Evolutionary conservation across 768 basidiomycete genomes (phyloP).

Genomic region (Leccinum ochraceum): DNA sequence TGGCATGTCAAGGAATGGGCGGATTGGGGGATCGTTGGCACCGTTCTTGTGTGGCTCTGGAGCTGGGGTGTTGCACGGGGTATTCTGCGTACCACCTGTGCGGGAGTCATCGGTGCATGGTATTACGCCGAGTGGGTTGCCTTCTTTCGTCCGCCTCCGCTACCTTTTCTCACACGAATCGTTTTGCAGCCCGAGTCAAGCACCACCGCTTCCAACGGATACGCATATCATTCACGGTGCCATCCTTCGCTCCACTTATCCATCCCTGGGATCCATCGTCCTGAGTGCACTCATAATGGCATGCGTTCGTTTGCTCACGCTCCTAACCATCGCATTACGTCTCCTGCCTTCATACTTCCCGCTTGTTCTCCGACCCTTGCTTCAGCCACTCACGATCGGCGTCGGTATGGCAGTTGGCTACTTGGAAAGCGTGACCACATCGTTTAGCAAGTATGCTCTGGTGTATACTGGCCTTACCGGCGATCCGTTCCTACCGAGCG

Average conservation of each 20-base stretch:
- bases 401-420: slow-evolving; percentile 42
- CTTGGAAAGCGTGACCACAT: slow-evolving; percentile 47
- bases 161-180: slow-evolving; percentile 7
- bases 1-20: slow-evolving; percentile 65
- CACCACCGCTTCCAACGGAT: slow-evolving; percentile 48
- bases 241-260: slow-evolving; percentile 74
- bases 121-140: slow-evolving; percentile 69
- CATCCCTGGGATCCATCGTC: slow-evolving; percentile 79
- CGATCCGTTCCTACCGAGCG: slow-evolving; percentile 62
- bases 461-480: slow-evolving; percentile 79
- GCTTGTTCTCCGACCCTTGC: slow-evolving; percentile 41
- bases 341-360: slow-evolving; percentile 55
- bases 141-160: not conserved
- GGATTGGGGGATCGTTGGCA: slow-evolving; percentile 69
- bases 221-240: slow-evolving; percentile 79
- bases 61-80: slow-evolving; percentile 80
- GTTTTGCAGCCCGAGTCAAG: slow-evolving; percentile 23
- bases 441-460: slow-evolving; percentile 64
- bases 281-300: slow-evolving; percentile 79
- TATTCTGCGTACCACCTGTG: slow-evolving; percentile 69
- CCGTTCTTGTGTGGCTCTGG: slow-evolving; percentile 64
- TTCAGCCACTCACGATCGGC: slow-evolving; percentile 41
- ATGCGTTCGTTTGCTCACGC: slow-evolving; percentile 56
- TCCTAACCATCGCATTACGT: slow-evolving; percentile 51
- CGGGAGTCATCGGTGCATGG: slow-evolving; percentile 89